Base-by-base conservation (phyloP, 352 stramenopile species). In the Blastocystis sp. region DNA sequence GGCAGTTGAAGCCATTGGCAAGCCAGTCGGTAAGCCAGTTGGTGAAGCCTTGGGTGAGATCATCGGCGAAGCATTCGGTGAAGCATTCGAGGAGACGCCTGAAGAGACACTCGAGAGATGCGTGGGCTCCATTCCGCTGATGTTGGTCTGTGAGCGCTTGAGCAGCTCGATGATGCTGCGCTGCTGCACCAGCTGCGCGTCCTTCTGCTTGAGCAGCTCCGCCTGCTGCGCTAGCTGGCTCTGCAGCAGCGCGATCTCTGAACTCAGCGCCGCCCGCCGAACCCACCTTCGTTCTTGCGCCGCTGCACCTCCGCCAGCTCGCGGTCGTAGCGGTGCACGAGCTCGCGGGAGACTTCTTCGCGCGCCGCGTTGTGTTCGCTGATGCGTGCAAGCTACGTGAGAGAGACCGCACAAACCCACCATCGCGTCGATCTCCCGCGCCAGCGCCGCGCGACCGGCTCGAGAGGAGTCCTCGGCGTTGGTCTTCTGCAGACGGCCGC, bases 141-240 rank as follows among this genome's bases (percentile, higher is more conserved):
- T 18, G 14, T 42, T 9, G 36, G 27, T 29, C n/a, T 59, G 48
- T 0, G 69, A 81, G 14, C 63, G 54, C 36, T 81, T 81, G 24
- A 81, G 24, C 8, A 81, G 0, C 14, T 14, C 29, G 32, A 81
- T 57, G 11, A 81, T 32, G 8, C n/a, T 21, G 40, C 44, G 61
- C 16, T 63, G n/a, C 27, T 81, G 69, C 32, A 81, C 27, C 14
- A 81, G 38, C 42, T 81, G 42, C 7, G 69, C 69, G 14, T 81
- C 36, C 48, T 81, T 81, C 48, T 81, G 42, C 11, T 57, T 44
- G 61, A 81, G 42, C n/a, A 42, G 54, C 6, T 46, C 69, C 7
- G 46, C 14, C 53, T 63, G 63, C 21, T 48, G 4, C 24, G 14
- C 18, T 27, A 59, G n/a, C 51, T 14, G 51, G 2, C 18, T 14